These are phyloP conservation scores for Lachancea sp. DNA, from an alignment of 805 yeast genomes.

Conservation along the genomic window DNA sequence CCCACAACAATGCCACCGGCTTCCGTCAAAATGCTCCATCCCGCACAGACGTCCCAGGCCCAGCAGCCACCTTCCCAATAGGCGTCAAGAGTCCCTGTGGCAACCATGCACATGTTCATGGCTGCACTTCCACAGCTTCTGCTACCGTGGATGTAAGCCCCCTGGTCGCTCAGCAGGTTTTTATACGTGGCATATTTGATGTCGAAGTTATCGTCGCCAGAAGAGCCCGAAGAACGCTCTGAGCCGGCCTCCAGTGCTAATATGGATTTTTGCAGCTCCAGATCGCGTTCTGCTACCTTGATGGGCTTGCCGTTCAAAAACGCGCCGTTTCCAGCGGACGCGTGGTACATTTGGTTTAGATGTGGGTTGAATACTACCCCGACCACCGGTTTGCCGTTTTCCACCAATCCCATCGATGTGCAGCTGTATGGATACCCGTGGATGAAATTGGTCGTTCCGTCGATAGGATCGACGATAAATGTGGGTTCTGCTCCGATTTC, in stretches of 20 bases:
- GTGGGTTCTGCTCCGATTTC: constrained; percentile 47
- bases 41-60: constrained; percentile 67
- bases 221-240: constrained; percentile 50
- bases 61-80: constrained; percentile 71
- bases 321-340: constrained; percentile 51
- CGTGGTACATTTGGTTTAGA: constrained; percentile 45
- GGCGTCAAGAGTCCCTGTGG: constrained; percentile 51
- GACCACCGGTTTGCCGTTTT: constrained; percentile 43
- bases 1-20: constrained; percentile 55
- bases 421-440: constrained; percentile 59
- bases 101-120: constrained; percentile 51
- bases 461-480: constrained; percentile 59
- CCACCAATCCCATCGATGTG: constrained; percentile 53
- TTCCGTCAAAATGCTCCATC: constrained; percentile 55
- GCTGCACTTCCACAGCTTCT: constrained; percentile 62
- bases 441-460: constrained; percentile 60
- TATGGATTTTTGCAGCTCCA: constrained; percentile 46
- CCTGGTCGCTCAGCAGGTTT: constrained; percentile 41
- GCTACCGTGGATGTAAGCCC: constrained; percentile 56
- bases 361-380: constrained; percentile 65
- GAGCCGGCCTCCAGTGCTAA: constrained; percentile 58
- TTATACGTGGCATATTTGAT: constrained; percentile 44
- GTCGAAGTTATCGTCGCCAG: constrained; percentile 38
- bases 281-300: constrained; percentile 28
- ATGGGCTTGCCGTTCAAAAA: constrained; percentile 41